Percentiles rank a stretch among this genome's conserved stretches.
Evolutionary conservation across 345 rosid species (phyloP).

Genomic region (Populus deltoides): DNA sequence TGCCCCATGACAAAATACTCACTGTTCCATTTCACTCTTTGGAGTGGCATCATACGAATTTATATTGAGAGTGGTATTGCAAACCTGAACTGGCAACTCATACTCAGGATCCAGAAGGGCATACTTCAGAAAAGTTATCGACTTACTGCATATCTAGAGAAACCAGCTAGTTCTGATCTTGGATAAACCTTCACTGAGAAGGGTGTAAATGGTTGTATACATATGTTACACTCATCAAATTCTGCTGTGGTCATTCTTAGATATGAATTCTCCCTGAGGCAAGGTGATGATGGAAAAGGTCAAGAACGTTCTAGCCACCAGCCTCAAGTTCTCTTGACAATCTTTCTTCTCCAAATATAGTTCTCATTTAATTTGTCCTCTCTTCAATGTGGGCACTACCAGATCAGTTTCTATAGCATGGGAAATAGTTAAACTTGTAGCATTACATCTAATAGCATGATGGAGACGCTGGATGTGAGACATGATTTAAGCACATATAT

Average conservation of each 20-base stretch:
- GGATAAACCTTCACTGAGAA: slow-evolving; percentile 81
- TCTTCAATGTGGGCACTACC: background rate
- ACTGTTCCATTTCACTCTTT: slow-evolving; percentile 67
- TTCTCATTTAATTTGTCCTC: background rate
- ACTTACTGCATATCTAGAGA: slow-evolving; percentile 80
- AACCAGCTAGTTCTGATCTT: slow-evolving; percentile 64
- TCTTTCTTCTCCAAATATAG: background rate
- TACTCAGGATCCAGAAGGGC: slow-evolving; percentile 80
- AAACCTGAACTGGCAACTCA: slow-evolving; percentile 80
- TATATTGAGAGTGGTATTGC: slow-evolving; percentile 68
- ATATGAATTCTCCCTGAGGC: background rate
- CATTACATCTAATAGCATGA: background rate
- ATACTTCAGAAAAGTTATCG: slow-evolving; percentile 84
- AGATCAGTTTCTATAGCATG: background rate
- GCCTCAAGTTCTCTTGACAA: background rate
- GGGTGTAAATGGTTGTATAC: slow-evolving; percentile 80
- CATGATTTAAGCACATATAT: too few relatives aligned
- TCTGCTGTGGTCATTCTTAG: slow-evolving; percentile 51
- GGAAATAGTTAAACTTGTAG: background rate
- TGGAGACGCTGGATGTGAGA: too few relatives aligned
- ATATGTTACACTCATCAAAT: slow-evolving; percentile 87
- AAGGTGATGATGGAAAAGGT: background rate
- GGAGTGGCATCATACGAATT: slow-evolving; percentile 73
- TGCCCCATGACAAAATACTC: slow-evolving; percentile 88
- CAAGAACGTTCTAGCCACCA: background rate